Base-by-base conservation (phyloP, 129 eudicot species). In the Escallonia rubra region DNA sequence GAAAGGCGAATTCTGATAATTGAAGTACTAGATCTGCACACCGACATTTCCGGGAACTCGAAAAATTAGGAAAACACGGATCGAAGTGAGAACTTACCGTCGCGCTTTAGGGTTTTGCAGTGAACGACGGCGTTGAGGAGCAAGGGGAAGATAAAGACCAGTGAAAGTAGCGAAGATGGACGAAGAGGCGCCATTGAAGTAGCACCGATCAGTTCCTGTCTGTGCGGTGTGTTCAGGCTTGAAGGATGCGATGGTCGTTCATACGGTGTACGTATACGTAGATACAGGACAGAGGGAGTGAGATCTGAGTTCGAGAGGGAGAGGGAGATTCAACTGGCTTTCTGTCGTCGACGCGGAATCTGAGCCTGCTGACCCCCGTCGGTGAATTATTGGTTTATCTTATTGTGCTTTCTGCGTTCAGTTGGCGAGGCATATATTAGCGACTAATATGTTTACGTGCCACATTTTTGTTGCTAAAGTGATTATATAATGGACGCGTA, bases 101-200 rank as follows among this genome's bases (percentile, higher is more conserved):
- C 97, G 73, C 97, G 81, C 76, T 91, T 91, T 47, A 91, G 96
- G 75, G 97, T 91, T 83, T 87, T 91, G 74, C 80, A 85, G 66
- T 74, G 73, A 55, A 80, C 96, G 55, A 54, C 74, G 68, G 15
- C 59, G 75, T n/a, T 74, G 73, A 91, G 79, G 34, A 84, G 50
- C 53, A 65, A 70, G 6, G 81, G 41, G 0, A 82, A 71, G 15
- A 79, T 2, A 34, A 80, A 10, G 50, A 80, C n/a, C 13, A 55
- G 50, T 7, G 77, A 59, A 59, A 75, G 58, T 34, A 69, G 60
- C 52, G 74, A 54, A 68, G 71, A 53, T 42, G 42, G 61, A 53
- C 76, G 74, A 50, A 63, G 60, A 70, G 13, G 67, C 68, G 40
- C 69, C 86, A 71, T 80, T 61, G 57, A 50, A 5, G 57, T 41